These are phyloP conservation scores for Ophiorrhiza pumila DNA, from an alignment of 257 asterid genomes.

Conservation along the genomic window DNA sequence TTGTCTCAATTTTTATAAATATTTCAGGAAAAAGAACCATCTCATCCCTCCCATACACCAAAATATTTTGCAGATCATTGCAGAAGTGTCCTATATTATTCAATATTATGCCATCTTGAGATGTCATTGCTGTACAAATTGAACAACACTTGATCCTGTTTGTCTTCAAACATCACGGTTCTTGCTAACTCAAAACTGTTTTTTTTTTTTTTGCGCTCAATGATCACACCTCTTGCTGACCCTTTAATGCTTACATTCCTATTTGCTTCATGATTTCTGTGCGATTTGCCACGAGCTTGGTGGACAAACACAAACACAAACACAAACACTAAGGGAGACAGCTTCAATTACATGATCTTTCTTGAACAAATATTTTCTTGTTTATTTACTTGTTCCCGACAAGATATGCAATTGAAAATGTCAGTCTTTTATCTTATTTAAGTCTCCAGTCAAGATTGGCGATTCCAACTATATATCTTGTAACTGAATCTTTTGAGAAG, in stretches of 20 bases:
- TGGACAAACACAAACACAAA: no score
- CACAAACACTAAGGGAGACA: neutral
- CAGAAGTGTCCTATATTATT: neutral
- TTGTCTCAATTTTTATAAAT: no score
- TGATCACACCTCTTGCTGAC: neutral
- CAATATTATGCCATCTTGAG: no score
- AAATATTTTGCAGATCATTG: neutral
- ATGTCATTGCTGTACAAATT: no score
- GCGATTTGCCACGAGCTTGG: neutral
- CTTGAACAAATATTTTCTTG: neutral
- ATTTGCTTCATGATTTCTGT: neutral
- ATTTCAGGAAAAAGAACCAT: neutral
- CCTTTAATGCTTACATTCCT: no score
- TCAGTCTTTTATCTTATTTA: neutral
- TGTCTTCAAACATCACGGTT: neutral
- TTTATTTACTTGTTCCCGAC: neutral
- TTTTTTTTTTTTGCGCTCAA: neutral
- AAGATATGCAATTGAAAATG: neutral
- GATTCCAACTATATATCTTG: no score
- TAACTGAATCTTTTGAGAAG: neutral
- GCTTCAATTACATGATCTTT: neutral
- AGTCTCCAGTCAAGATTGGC: no score
- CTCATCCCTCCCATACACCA: neutral
- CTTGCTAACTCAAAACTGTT: neutral
- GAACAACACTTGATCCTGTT: neutral